Evolutionary conservation across 441 rosid species (phyloP).

Genomic region (Syzygium syzygioides): DNA sequence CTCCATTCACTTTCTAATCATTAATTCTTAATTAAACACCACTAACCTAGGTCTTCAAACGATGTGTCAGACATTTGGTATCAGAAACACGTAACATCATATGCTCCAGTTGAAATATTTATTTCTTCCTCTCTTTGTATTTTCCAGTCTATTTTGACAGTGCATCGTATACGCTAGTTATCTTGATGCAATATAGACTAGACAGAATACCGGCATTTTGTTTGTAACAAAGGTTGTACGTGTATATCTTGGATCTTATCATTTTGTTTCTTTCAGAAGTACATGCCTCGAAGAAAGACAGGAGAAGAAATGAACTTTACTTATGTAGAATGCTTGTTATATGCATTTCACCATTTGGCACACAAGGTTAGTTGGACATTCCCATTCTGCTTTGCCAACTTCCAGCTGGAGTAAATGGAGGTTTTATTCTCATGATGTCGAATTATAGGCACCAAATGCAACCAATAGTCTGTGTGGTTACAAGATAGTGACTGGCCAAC

Average conservation of each 20-base stretch:
- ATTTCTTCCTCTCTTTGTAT: neutral
- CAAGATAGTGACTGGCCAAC: conserved; percentile 99
- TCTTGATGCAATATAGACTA: neutral
- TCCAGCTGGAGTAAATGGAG: neutral
- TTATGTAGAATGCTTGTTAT: conserved; percentile 86
- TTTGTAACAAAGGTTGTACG: neutral
- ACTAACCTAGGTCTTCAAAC: neutral
- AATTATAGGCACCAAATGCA: conserved; percentile 86
- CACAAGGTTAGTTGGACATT: conserved; percentile 42
- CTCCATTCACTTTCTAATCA: neutral
- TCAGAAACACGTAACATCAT: neutral
- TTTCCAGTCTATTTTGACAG: neutral
- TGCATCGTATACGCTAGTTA: neutral
- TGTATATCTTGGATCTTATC: neutral
- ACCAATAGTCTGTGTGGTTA: conserved; percentile 92
- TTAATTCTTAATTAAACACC: neutral
- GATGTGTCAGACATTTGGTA: neutral
- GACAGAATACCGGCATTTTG: neutral
- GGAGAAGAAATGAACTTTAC: conserved; percentile 95
- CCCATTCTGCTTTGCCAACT: conserved; percentile 1
- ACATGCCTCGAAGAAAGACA: conserved; percentile 88
- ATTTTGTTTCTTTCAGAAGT: conserved; percentile 42
- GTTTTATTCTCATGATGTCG: conserved; percentile 20
- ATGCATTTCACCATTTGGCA: conserved; percentile 82
- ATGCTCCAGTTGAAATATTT: neutral